These are phyloP conservation scores for Euphrasia confusa DNA, from an alignment of 257 asterid genomes.

Conservation along the genomic window DNA sequence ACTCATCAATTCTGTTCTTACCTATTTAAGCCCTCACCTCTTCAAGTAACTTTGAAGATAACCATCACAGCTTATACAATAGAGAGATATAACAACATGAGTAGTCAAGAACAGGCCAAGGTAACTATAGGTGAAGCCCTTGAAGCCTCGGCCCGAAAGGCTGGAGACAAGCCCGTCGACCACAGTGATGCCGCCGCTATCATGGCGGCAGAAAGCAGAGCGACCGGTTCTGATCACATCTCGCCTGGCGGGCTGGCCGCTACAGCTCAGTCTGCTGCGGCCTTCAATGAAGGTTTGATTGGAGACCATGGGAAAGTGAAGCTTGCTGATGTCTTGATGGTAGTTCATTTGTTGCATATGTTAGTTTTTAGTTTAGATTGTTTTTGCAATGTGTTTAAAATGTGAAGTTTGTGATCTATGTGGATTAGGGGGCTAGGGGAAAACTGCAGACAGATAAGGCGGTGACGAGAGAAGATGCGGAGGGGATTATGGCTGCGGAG, in stretches of 20 bases:
- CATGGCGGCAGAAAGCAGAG: slow-evolving; percentile 67
- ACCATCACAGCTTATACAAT: neutral
- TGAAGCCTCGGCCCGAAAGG: slow-evolving; percentile 49
- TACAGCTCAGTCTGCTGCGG: slow-evolving; percentile 70
- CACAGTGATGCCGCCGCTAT: slow-evolving; percentile 78
- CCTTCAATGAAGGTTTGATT: slow-evolving; percentile 42
- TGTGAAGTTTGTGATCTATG: neutral
- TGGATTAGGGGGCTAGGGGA: slow-evolving; percentile 40
- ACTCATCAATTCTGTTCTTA: neutral
- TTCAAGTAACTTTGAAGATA: neutral
- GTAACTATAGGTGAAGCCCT: slow-evolving; percentile 75
- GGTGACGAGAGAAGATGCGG: slow-evolving; percentile 65
- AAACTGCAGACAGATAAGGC: slow-evolving; percentile 47
- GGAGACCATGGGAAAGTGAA: slow-evolving; percentile 54
- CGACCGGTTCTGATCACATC: slow-evolving; percentile 45
- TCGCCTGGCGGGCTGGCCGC: slow-evolving; percentile 66
- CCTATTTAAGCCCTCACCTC: neutral
- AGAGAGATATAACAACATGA: slow-evolving; percentile 28
- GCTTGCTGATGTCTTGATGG: slow-evolving; percentile 46
- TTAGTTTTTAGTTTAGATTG: too few relatives aligned
- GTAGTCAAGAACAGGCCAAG: slow-evolving; percentile 50
- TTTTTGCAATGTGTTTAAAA: neutral
- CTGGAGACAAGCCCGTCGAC: slow-evolving; percentile 50
- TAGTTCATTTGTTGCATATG: slow-evolving; percentile 20
- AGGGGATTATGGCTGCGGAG: slow-evolving; percentile 54